Percentiles rank a stretch among this genome's conserved stretches.
Conservation (phyloP, 2,329 filamentous ascomycete species). For the Fusarium illudens region DNA sequence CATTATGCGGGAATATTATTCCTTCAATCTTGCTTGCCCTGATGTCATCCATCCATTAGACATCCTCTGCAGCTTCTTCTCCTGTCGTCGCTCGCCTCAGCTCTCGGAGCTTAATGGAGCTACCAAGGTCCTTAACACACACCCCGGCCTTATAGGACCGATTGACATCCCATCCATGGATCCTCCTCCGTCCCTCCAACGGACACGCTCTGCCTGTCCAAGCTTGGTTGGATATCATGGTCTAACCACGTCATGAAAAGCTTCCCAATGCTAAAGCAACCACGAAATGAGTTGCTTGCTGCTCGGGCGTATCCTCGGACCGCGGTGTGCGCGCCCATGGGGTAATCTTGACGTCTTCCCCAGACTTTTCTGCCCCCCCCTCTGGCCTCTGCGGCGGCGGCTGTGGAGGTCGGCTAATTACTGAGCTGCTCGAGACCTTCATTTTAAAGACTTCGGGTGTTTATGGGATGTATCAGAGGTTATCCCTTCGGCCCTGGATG, state of each 20-base stretch:
- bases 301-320: constrained; percentile 2
- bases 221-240: not conserved
- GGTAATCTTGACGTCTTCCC: constrained; percentile 15
- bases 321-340: constrained; percentile 1
- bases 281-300: not conserved
- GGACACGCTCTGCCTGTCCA: not conserved
- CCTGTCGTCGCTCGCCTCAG: not conserved
- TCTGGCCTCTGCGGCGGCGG: not conserved
- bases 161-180: constrained; percentile 19
- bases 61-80: not conserved
- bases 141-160: constrained; percentile 22
- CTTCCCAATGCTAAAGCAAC: constrained; percentile 1
- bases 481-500: constrained; percentile 13
- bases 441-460: constrained; percentile 7
- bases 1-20: not conserved
- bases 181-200: constrained; percentile 3
- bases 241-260: constrained; percentile 13
- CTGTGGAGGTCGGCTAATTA: constrained; percentile 3
- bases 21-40: not conserved
- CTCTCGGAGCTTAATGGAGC: constrained; percentile 8
- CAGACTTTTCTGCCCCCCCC: not conserved
- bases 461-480: constrained; percentile 18
- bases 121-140: constrained; percentile 11
- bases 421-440: not conserved
- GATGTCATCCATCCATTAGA: not conserved